Evolutionary conservation across 331 rosid genomes (phyloP).

Genomic region (Ulmus americana): DNA sequence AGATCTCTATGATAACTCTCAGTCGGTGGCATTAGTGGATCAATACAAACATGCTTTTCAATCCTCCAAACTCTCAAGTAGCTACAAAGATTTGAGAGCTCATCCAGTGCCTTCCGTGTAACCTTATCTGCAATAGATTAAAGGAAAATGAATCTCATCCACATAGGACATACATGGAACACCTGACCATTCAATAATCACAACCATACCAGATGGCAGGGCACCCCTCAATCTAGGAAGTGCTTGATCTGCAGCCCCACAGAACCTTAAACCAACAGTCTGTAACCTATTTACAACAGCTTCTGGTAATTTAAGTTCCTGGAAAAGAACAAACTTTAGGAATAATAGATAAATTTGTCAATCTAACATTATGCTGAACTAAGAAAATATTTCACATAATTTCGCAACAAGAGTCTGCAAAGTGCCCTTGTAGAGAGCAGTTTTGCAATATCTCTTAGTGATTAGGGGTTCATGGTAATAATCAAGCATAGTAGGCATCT

Average conservation of each 20-base stretch:
- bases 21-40: constrained; percentile 80
- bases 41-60: constrained; percentile 60
- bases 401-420: neutral
- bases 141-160: constrained; percentile 3
- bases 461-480: no score
- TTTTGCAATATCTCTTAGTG: no score
- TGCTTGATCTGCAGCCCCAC: constrained; percentile 80
- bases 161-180: neutral
- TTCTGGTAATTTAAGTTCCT: constrained; percentile 80
- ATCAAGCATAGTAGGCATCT: no score
- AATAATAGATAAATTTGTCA: constrained; percentile 7
- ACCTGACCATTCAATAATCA: constrained; percentile 17
- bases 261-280: constrained; percentile 80
- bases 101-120: constrained; percentile 82
- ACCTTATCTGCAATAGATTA: constrained; percentile 58
- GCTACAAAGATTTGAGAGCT: constrained; percentile 66
- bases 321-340: constrained; percentile 20
- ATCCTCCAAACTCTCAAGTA: constrained; percentile 81
- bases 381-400: neutral
- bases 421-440: neutral
- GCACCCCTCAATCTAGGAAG: constrained; percentile 96
- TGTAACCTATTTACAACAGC: constrained; percentile 89
- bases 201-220: constrained; percentile 60
- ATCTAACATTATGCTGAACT: neutral
- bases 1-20: constrained; percentile 79